Percentiles rank a stretch among this genome's conserved stretches.
Evolutionary conservation across 805 yeast genomes (phyloP).

Genomic region (Saccharomycopsis amapae): DNA sequence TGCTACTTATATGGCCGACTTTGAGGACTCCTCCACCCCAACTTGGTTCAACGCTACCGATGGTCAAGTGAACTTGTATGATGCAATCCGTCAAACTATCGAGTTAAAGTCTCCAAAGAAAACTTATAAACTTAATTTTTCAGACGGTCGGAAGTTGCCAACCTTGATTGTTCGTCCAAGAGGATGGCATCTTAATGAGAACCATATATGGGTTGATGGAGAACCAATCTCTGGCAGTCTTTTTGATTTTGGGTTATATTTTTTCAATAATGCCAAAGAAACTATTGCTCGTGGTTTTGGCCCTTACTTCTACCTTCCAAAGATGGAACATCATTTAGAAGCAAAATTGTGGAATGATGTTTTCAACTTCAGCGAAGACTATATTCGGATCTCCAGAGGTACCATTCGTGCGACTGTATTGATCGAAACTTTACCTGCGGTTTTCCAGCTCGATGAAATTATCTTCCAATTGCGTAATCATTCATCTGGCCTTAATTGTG

Average conservation of each 20-base stretch:
- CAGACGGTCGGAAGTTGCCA: constrained; percentile 39
- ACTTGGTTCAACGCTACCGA: constrained; percentile 61
- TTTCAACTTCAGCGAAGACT: constrained; percentile 58
- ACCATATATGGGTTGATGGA: constrained; percentile 59
- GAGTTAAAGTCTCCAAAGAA: constrained; percentile 31
- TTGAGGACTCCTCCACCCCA: constrained; percentile 67
- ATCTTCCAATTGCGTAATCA: constrained; percentile 66
- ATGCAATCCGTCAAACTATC: constrained; percentile 56
- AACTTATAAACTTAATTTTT: constrained; percentile 40
- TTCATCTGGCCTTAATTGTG: constrained; percentile 68
- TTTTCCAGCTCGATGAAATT: constrained; percentile 73
- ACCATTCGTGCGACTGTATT: constrained; percentile 66
- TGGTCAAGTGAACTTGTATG: constrained; percentile 65
- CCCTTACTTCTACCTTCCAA: constrained; percentile 68
- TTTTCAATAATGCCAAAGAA: constrained; percentile 62
- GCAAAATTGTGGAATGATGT: constrained; percentile 72
- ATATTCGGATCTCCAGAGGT: constrained; percentile 56
- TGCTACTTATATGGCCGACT: constrained; percentile 71
- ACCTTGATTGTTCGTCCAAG: constrained; percentile 48
- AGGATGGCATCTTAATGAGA: constrained; percentile 70
- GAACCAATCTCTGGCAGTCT: constrained; percentile 59
- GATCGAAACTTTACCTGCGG: constrained; percentile 67
- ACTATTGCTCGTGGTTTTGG: constrained; percentile 51
- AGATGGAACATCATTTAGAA: constrained; percentile 71
- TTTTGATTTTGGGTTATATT: constrained; percentile 65